Base-by-base conservation (phyloP, 345 rosid genomes). In the Populus simonii region DNA sequence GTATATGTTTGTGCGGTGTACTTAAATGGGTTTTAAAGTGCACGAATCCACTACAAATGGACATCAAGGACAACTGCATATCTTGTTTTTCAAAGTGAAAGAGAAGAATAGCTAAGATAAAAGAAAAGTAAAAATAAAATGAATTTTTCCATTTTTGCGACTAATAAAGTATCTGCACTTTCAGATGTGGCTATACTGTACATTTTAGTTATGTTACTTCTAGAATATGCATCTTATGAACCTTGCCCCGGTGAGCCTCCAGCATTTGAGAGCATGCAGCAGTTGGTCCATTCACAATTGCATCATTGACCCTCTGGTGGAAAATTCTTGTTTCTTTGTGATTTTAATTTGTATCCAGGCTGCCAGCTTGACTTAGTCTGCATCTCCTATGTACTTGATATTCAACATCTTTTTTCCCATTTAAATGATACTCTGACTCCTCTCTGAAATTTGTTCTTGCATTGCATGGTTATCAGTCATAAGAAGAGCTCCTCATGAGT, bases 401-500 rank as follows among this genome's bases (percentile, higher is more conserved):
- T 17, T 29, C 59, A 39, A 49, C 20, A n/a, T 59, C 2, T 11
- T 63, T 62, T 33, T 38, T 31, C 7, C 20, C 67, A 25, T 12
- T 31, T 33, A 47, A 36, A 61, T 61, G 39, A 74, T 35, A n/a
- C 43, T 59, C 6, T 35, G 3, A 20, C 51, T 65, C 25, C 10
- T 79, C 59, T 41, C 71, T 79, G 74, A 78, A 74, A 29, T 66
- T n/a, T 71, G 63, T 47, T 49, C 61, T 65, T 74, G 43, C 35
- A 61, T 38, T 61, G 68, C 72, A 68, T 23, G 39, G 3, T 22
- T 86, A 82, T 67, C 89, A 94, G 98, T 94, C 33, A 92, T 94
- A 78, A 85, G 98, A 86, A 89, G 97, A 84, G 94, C 98, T 33
- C 98, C 98, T 55, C 98, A 94, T 38, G 97, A 94, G 76, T 94